Conservation (phyloP, 768 basidiomycete genomes). For the Botryobasidium botryosum region DNA sequence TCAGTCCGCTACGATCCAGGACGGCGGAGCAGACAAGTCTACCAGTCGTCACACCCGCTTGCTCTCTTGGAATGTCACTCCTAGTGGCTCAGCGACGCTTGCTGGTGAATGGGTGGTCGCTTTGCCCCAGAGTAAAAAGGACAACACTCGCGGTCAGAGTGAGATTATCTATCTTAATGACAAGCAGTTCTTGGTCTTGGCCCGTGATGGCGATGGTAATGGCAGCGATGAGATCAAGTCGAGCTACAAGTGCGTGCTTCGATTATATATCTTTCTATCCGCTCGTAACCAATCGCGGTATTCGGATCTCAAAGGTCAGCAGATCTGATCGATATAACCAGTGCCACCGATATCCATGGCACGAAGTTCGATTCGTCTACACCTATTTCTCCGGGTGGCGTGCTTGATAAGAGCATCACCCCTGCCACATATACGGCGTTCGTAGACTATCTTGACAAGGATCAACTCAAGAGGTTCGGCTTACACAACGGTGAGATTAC, state of each 20-base stretch:
- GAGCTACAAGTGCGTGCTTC: constrained; percentile 31
- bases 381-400: constrained; percentile 34
- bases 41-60: constrained; percentile 39
- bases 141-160: constrained; percentile 34
- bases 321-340: constrained; percentile 38
- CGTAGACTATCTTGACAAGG: constrained; percentile 35
- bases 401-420: constrained; percentile 28
- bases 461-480: constrained; percentile 42
- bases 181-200: constrained; percentile 39
- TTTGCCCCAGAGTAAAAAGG: constrained; percentile 33
- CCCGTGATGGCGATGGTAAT: constrained; percentile 43
- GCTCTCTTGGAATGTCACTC: constrained; percentile 34
- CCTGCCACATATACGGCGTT: constrained; percentile 41
- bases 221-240: constrained; percentile 34
- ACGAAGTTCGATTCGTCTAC: constrained; percentile 36
- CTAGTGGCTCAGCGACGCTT: constrained; percentile 22
- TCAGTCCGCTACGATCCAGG: constrained; percentile 46
- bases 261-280: too few relatives aligned
- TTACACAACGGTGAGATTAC: constrained; percentile 36
- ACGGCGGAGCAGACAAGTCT: constrained; percentile 31
- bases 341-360: constrained; percentile 44
- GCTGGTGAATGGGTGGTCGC: constrained; percentile 45
- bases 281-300: constrained; percentile 1
- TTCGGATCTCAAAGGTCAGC: constrained; percentile 28
- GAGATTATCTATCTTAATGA: constrained; percentile 40